These are phyloP conservation scores for Rubia yunnanensis DNA, from an alignment of 257 asterid species.

Conservation along the genomic window DNA sequence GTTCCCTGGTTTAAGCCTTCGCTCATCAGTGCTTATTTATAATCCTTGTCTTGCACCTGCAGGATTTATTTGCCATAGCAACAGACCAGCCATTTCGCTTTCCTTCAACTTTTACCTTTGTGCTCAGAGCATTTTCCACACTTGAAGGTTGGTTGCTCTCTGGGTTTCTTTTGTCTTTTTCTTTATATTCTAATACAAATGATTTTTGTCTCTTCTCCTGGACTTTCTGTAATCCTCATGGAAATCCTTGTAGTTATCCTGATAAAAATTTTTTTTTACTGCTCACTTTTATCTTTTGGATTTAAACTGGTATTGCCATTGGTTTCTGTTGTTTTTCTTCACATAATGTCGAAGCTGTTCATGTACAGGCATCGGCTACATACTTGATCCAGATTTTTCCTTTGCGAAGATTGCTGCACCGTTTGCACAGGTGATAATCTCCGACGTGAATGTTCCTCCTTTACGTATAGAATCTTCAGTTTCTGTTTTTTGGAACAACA, in stretches of 20 bases:
- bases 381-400: constrained; percentile 75
- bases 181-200: background rate
- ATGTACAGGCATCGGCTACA: constrained; percentile 73
- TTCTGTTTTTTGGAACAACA: background rate
- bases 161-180: constrained; percentile 13
- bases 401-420: constrained; percentile 95
- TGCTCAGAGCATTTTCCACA: constrained; percentile 88
- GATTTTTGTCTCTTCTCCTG: background rate
- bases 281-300: background rate
- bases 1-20: background rate
- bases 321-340: background rate
- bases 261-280: background rate
- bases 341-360: background rate
- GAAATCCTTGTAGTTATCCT: background rate
- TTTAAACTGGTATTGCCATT: background rate
- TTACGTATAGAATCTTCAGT: background rate
- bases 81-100: constrained; percentile 96
- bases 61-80: constrained; percentile 98
- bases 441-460: background rate
- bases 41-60: constrained; percentile 21
- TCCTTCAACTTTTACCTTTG: constrained; percentile 89
- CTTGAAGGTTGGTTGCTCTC: constrained; percentile 70
- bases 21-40: background rate
- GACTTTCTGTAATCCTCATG: background rate
- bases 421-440: constrained; percentile 62